Percentiles rank a stretch among this genome's conserved stretches.
These are phyloP conservation scores for Starmera quercuum DNA, from an alignment of 805 yeast genomes.

Conservation along the genomic window DNA sequence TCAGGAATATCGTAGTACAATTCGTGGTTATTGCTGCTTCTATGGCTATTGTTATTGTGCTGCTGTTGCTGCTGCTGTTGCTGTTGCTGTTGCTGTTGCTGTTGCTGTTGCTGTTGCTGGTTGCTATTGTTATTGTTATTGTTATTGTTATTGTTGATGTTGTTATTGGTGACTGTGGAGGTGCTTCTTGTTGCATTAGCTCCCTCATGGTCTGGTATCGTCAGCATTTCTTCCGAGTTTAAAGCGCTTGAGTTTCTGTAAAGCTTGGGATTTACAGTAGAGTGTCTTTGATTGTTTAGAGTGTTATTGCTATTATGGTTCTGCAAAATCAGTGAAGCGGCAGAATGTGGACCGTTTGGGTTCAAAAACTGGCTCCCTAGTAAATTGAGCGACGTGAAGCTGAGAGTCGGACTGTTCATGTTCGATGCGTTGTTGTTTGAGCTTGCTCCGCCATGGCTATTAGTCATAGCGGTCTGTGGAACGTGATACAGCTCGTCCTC, in stretches of 20 bases:
- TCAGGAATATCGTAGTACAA: conserved; percentile 19
- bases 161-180: neutral
- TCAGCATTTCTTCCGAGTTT: conserved; percentile 16
- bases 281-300: conserved; percentile 3
- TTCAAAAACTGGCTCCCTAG: no score
- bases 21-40: no score
- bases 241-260: conserved; percentile 15
- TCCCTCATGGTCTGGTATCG: conserved; percentile 14
- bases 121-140: neutral
- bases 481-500: conserved; percentile 50
- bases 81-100: neutral
- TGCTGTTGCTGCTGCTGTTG: neutral
- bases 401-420: neutral
- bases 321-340: neutral
- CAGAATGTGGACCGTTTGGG: neutral
- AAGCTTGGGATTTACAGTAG: conserved; percentile 9
- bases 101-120: neutral
- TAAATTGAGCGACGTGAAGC: no score
- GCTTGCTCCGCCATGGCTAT: conserved; percentile 10
- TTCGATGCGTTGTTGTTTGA: conserved; percentile 4
- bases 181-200: neutral
- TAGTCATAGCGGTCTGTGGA: no score
- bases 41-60: conserved; percentile 4
- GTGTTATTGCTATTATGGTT: conserved; percentile 3
- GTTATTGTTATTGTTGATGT: neutral